Evolutionary conservation across 306 rosid genomes (phyloP).

Genomic region (Prunus mume): DNA sequence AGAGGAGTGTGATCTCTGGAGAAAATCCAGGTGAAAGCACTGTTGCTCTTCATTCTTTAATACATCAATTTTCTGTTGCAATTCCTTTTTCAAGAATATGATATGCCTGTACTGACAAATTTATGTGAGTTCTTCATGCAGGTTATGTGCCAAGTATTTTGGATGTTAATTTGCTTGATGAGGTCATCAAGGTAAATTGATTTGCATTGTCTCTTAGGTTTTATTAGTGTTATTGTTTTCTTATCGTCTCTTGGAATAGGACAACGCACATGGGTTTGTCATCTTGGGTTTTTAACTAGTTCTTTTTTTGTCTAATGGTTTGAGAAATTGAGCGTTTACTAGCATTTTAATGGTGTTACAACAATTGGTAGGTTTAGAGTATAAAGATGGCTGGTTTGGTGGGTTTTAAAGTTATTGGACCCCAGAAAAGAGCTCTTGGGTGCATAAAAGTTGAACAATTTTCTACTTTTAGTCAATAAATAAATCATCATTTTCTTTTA

Average conservation of each 20-base stretch:
- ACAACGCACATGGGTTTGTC: neutral
- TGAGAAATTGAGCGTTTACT: neutral
- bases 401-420: neutral
- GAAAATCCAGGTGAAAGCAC: slow-evolving; percentile 61
- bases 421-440: no score
- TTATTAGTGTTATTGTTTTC: slow-evolving; percentile 7
- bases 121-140: slow-evolving; percentile 35
- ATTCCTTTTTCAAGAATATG: slow-evolving; percentile 19
- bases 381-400: neutral
- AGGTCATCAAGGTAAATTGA: slow-evolving; percentile 78
- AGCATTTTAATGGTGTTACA: neutral
- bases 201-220: neutral
- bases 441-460: no score
- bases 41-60: slow-evolving; percentile 3
- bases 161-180: slow-evolving; percentile 85
- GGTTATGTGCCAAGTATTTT: slow-evolving; percentile 82
- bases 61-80: slow-evolving; percentile 13
- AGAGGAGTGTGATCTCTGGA: slow-evolving; percentile 74
- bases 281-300: neutral
- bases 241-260: neutral
- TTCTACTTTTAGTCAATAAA: no score
- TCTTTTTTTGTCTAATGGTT: neutral
- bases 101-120: slow-evolving; percentile 11
- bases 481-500: no score
- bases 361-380: neutral